Evolutionary conservation across 2,329 filamentous ascomycete species (phyloP).

Genomic region (Diplodia intermedia): DNA sequence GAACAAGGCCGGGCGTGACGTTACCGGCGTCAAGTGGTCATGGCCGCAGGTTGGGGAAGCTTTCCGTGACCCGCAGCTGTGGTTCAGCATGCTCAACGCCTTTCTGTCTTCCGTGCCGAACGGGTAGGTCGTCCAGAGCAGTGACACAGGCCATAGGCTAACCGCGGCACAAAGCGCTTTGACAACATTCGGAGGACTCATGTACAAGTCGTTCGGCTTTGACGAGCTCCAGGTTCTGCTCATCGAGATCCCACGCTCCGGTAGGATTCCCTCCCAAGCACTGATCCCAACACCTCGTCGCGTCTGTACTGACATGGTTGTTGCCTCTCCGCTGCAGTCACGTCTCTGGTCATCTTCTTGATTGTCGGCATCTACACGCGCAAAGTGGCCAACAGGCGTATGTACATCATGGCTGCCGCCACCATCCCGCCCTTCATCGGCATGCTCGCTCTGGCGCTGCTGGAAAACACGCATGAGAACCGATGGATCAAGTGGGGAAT

Average conservation of each 20-base stretch:
- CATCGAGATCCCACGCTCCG: slow-evolving; percentile 42
- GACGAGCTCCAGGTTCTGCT: slow-evolving; percentile 45
- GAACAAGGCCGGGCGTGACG: slow-evolving; percentile 29
- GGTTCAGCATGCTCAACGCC: slow-evolving; percentile 31
- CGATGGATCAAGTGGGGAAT: slow-evolving; percentile 50
- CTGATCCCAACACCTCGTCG: not conserved
- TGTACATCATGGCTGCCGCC: slow-evolving; percentile 45
- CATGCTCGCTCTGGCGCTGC: slow-evolving; percentile 45
- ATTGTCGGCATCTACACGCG: slow-evolving; percentile 32
- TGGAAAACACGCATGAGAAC: slow-evolving; percentile 42
- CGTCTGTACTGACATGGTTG: not conserved
- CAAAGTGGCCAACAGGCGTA: slow-evolving; percentile 36
- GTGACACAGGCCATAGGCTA: not conserved
- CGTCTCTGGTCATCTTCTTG: slow-evolving; percentile 25
- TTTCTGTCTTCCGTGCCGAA: slow-evolving; percentile 32
- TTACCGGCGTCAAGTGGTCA: slow-evolving; percentile 30
- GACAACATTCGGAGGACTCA: slow-evolving; percentile 24
- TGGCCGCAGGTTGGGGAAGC: slow-evolving; percentile 31
- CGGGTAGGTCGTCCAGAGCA: slow-evolving; percentile 9
- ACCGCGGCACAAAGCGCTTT: not conserved
- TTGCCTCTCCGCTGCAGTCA: slow-evolving; percentile 34
- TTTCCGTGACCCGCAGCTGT: slow-evolving; percentile 31
- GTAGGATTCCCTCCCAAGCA: not conserved
- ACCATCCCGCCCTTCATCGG: slow-evolving; percentile 46
- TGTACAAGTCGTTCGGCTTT: slow-evolving; percentile 31